A percentile compares a stretch with the other conserved stretches of the same genome.
These are phyloP conservation scores for Penicillium alfredii DNA, from an alignment of 495 filamentous ascomycete species.

Conservation along the genomic window DNA sequence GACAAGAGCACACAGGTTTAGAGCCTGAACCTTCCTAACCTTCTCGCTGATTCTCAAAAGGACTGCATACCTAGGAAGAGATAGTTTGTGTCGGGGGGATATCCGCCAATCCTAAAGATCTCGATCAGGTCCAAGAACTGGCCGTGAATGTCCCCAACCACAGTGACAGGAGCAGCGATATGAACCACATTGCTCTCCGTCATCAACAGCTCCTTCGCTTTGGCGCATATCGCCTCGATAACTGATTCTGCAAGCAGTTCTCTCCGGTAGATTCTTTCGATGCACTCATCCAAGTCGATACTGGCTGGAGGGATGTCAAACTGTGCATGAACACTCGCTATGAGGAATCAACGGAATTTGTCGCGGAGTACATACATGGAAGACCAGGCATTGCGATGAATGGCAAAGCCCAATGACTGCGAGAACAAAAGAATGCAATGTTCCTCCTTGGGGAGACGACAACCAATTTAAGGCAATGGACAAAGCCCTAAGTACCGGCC, in stretches of 20 bases:
- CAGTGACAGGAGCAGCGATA: constrained; percentile 92
- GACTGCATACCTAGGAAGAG: constrained; percentile 75
- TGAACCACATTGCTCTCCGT: constrained; percentile 99
- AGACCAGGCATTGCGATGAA: constrained; percentile 83
- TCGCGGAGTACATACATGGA: constrained; percentile 55
- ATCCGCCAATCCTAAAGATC: constrained; percentile 97
- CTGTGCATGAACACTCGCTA: too few species aligned
- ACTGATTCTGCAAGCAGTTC: constrained; percentile 95
- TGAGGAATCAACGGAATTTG: not conserved
- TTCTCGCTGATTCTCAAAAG: too few species aligned
- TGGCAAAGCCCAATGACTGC: too few species aligned
- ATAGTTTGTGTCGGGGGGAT: constrained; percentile 95
- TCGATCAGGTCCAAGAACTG: constrained; percentile 99
- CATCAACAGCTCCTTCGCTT: constrained; percentile 97
- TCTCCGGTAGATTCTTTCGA: constrained; percentile 89
- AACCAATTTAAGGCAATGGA: too few species aligned
- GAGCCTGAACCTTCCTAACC: too few species aligned
- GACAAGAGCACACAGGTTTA: too few species aligned
- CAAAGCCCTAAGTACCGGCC: too few species aligned
- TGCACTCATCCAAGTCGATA: constrained; percentile 97
- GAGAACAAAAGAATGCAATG: too few species aligned
- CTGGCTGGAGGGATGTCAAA: constrained; percentile 56
- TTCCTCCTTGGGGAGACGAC: too few species aligned
- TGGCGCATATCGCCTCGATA: constrained; percentile 98
- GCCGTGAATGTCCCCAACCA: constrained; percentile 97